Conservation (phyloP, 2,329 filamentous ascomycete species). For the Diaporthe sp. region DNA sequence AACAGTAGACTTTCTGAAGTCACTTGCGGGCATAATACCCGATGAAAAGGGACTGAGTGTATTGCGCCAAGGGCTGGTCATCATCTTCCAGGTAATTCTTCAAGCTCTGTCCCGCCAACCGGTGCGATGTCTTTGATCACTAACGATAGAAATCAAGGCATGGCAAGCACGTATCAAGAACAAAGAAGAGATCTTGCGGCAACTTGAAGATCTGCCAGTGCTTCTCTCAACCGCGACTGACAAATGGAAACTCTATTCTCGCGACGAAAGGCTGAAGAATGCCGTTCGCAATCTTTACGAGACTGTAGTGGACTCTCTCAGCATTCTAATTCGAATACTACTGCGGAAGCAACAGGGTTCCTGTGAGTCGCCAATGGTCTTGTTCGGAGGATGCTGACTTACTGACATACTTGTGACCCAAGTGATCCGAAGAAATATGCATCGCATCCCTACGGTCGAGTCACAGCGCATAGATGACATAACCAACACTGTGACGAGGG, state of each 20-base stretch:
- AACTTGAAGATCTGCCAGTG: conserved; percentile 11
- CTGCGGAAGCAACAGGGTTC: conserved; percentile 6
- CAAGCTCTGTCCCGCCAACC: rapidly evolving
- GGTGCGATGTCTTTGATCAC: neutral
- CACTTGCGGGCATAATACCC: conserved; percentile 12
- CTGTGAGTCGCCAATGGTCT: neutral
- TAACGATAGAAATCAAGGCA: neutral
- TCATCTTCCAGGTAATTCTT: conserved; percentile 3
- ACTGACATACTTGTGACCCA: neutral
- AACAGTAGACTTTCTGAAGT: neutral
- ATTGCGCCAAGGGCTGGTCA: conserved; percentile 6
- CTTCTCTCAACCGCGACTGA: neutral
- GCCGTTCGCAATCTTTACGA: neutral
- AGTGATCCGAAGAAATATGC: neutral
- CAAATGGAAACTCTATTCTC: conserved; percentile 5
- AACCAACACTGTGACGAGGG: neutral
- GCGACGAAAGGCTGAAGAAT: neutral
- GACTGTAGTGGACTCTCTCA: neutral
- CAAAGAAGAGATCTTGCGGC: conserved; percentile 6
- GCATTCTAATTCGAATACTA: neutral
- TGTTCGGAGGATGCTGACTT: too few relatives aligned
- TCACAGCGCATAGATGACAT: neutral
- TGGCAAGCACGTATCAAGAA: conserved; percentile 22
- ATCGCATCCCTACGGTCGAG: neutral
- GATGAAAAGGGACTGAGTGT: conserved; percentile 23